These are phyloP conservation scores for Ophiostoma populinum DNA, from an alignment of 2,329 filamentous ascomycete species.

Conservation along the genomic window DNA sequence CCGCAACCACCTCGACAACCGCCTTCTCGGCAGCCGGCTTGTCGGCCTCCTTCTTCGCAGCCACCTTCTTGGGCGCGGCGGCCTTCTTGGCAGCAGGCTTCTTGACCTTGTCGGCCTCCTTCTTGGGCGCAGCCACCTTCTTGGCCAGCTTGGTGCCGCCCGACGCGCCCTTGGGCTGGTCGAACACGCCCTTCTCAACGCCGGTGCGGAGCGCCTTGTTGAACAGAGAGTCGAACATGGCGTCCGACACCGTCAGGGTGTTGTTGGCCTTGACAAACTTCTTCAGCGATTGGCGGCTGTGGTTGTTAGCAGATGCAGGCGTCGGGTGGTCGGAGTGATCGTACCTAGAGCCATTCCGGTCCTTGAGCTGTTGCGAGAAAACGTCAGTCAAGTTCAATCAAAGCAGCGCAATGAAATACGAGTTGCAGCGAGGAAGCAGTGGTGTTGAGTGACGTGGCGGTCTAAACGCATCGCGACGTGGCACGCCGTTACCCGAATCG, in stretches of 20 bases:
- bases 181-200: conserved; percentile 74
- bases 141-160: conserved; percentile 86
- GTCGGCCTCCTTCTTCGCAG: conserved; percentile 30
- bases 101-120: conserved; percentile 17
- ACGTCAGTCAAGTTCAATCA: conserved; percentile 4
- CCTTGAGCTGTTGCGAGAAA: conserved; percentile 32
- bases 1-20: too few species aligned
- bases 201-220: conserved; percentile 70
- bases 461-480: conserved; percentile 6
- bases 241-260: conserved; percentile 26
- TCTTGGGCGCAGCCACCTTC: conserved; percentile 38
- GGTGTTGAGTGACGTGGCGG: conserved; percentile 5
- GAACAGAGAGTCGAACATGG: conserved; percentile 56
- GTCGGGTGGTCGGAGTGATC: too few species aligned
- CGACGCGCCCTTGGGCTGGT: conserved; percentile 80
- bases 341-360: conserved; percentile 41
- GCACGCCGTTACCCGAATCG: too few species aligned
- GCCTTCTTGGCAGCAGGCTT: conserved; percentile 18
- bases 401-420: background rate
- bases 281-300: conserved; percentile 41
- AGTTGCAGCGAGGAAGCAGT: background rate
- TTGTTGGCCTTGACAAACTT: conserved; percentile 43
- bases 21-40: conserved; percentile 28
- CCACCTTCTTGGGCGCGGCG: conserved; percentile 16
- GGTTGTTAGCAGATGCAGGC: too few species aligned